Evolutionary conservation across 495 filamentous ascomycete species (phyloP), one percentile per base, ranked within the genome.

Genomic region (Aspergillus cristatus): DNA sequence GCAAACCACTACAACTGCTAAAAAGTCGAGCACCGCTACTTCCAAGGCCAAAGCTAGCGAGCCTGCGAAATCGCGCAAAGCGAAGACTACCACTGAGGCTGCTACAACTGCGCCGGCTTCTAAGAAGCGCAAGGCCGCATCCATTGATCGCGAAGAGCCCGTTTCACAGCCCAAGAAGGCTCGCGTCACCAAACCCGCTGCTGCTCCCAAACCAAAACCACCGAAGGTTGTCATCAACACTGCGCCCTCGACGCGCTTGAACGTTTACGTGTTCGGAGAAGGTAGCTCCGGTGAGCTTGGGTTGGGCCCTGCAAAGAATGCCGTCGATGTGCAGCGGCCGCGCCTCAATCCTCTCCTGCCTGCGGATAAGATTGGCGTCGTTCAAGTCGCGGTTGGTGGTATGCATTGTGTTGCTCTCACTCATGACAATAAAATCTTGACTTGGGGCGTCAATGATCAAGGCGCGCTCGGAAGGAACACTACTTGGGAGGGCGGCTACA

Each of bases 391-490:
- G 35, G 59, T 68, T 30, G 79, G 79, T 42, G 79, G 78, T 29
- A 83, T 83, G 79, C 79, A 83, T 54, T 64, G 58, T 32, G 57
- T 72, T 24, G 79, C 75, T 14, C 50, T 81, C 35, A 82, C 76
- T 11, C 62, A 74, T 45, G 74, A 79, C 55, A 77, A 76, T 51
- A 63, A 72, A 45, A 72, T 83, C 44, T 53, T 76, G 32, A 74
- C 76, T 14, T 83, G 79, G 79, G 79, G 79, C 32, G 79, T 82
- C 38, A 83, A 83, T 50, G 79, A 83, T 38, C 70, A 79, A 42
- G 75, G 73, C 34, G 76, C 79, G 0, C 64, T 83, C 34, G 79
- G 79, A 18, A 63, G 79, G 50, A 63, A 77, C 34, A 81, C 78
- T 6, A 40, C 56, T 7, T 78, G 74, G 71, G 72, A 77, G 1